phyloP scores from a whole-genome alignment of 495 filamentous ascomycete species.

The Talaromyces trachyspermus region DNA sequence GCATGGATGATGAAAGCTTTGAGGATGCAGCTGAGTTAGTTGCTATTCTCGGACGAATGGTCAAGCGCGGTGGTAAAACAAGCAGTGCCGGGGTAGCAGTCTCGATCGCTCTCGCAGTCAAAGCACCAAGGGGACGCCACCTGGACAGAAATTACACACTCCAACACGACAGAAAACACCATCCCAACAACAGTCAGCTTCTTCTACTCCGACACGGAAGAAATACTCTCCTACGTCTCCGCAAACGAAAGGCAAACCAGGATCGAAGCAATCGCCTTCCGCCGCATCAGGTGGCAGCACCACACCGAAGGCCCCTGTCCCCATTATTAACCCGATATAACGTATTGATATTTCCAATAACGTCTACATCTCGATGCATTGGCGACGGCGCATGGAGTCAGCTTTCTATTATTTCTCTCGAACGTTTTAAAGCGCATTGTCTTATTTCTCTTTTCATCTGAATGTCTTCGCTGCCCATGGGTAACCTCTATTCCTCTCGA shows the following conservation, averaged over 20 bases:
- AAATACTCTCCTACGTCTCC: constrained; percentile 2
- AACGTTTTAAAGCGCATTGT: neutral
- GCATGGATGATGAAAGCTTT: constrained; percentile 87
- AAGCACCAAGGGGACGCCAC: constrained; percentile 10
- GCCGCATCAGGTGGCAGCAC: constrained; percentile 3
- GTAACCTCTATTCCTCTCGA: neutral
- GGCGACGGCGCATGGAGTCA: constrained; percentile 8
- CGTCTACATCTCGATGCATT: constrained; percentile 1
- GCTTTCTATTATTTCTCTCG: neutral
- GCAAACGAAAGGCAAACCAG: constrained; percentile 1
- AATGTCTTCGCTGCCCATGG: too few species aligned
- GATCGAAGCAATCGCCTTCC: constrained; percentile 5
- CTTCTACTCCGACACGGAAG: neutral
- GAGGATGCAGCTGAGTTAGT: constrained; percentile 71
- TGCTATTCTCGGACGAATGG: constrained; percentile 67
- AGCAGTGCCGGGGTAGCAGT: constrained; percentile 21
- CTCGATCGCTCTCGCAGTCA: constrained; percentile 26
- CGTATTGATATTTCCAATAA: neutral
- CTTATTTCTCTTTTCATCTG: neutral
- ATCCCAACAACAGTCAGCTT: neutral
- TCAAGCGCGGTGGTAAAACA: constrained; percentile 52
- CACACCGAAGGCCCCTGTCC: constrained; percentile 5
- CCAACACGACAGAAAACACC: constrained; percentile 2
- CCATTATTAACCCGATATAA: constrained; percentile 7
- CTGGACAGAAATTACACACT: constrained; percentile 1